Evolutionary conservation across 176 grass and related monocot genomes (phyloP), one percentile per base, ranked within the genome.

Genomic region (Triticum monococcum): DNA sequence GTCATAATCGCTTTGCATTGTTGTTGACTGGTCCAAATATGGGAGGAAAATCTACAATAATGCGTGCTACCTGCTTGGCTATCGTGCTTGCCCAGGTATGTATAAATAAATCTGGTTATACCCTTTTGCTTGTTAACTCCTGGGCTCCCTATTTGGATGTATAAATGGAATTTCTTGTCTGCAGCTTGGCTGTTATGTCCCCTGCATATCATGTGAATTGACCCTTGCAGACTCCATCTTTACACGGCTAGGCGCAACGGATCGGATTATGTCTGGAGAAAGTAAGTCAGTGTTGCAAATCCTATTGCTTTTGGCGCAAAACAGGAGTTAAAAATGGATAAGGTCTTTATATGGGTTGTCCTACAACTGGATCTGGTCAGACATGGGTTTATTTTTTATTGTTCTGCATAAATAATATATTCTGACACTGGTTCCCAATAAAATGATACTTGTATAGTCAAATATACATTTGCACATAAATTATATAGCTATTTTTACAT

Each of bases 11-110:
- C 74, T 91, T 75, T 89, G 89, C 93, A 22, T 88, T 98, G 86
- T 81, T 98, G 85, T 83, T 98, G 84, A 98, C 96, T 85, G 96
- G 96, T 88, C 96, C 96, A 65, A 98, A 98, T 84, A 98, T 98
- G 93, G 96, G 96, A 14, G 93, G 96, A 50, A 98, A 98, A 81
- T 98, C 96, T 56, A 98, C 96, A 37, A 86, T 98, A 66, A 89
- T 98, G 93, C 93, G 96, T 74, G 96, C 96, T 26, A 94, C 93
- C 60, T 98, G 96, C 86, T 85, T 98, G 67, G 80, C 96, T 61
- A 59, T 95, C 32, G 77, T 95, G 84, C 88, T 98, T 81, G 93
- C 96, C 25, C 96, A 95, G 96, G 96, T 98, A 79, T 54, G 75
- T 82, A 68, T 65, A 61, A 72, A 12, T 17, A 59, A 59, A 79